Percentiles rank a stretch among this genome's conserved stretches.
These are phyloP conservation scores for Oryza glaberrima DNA, from an alignment of 176 grass and related monocot species.

Conservation along the genomic window DNA sequence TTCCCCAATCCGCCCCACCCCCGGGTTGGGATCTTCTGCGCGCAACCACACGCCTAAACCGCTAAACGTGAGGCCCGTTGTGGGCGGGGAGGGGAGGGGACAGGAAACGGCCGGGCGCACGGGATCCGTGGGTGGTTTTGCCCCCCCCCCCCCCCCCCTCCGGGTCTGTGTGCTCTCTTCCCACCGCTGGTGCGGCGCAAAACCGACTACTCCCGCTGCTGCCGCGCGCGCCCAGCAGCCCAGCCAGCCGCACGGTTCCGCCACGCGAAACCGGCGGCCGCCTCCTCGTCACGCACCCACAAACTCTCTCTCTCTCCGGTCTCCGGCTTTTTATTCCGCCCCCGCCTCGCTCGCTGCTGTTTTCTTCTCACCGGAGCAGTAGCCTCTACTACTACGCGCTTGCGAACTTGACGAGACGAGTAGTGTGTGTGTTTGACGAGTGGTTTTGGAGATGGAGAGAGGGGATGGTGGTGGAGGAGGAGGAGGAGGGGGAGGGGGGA, in stretches of 20 bases:
- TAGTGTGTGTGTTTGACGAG: neutral
- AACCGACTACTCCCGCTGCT: conserved; percentile 35
- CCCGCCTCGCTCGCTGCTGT: conserved; percentile 2
- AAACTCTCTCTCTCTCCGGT: neutral
- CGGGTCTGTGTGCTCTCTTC: conserved; percentile 33
- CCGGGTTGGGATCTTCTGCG: conserved; percentile 25
- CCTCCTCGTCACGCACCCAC: conserved; percentile 2
- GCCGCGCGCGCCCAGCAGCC: neutral
- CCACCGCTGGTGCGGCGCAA: conserved; percentile 11
- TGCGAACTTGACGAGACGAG: neutral
- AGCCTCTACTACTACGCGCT: neutral
- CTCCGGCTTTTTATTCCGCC: neutral
- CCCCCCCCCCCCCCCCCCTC: neutral
- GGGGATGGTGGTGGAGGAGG: conserved; percentile 40
- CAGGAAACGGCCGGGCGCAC: neutral
- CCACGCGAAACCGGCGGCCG: conserved; percentile 45
- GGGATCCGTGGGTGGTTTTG: conserved; percentile 46
- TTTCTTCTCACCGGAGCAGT: neutral
- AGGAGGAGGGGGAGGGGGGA: neutral
- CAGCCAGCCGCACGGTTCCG: conserved; percentile 11
- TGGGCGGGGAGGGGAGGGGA: too few species aligned
- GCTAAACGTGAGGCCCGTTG: neutral
- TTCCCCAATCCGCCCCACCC: neutral
- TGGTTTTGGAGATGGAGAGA: conserved; percentile 46
- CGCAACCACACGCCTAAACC: rapidly evolving